Conservation (phyloP, 2,329 filamentous ascomycete species). For the Arthrinium phaeospermum region DNA sequence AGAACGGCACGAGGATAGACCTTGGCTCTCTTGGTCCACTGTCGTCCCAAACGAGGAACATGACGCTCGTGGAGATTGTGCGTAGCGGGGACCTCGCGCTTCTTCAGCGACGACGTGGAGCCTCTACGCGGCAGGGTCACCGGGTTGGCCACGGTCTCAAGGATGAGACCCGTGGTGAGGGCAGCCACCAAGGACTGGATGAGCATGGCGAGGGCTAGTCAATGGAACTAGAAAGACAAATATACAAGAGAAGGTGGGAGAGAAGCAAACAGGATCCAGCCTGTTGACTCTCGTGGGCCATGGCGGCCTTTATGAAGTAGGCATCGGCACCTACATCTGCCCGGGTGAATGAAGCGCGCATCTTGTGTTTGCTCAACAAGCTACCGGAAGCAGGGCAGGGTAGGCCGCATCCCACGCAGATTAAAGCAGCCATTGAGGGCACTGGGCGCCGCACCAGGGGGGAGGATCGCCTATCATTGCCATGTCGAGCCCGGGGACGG, state of each 20-base stretch:
- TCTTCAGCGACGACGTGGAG: conserved; percentile 8
- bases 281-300: neutral
- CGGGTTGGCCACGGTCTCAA: conserved; percentile 29
- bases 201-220: conserved; percentile 26
- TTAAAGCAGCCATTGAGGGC: neutral
- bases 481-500: neutral
- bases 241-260: no score
- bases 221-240: no score
- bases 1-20: conserved; percentile 32
- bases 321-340: neutral
- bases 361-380: neutral
- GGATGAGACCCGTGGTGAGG: conserved; percentile 27
- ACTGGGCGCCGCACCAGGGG: neutral
- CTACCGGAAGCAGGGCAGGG: neutral
- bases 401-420: neutral
- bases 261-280: no score
- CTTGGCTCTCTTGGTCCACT: conserved; percentile 36
- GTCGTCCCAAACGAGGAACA: conserved; percentile 29
- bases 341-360: neutral
- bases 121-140: neutral
- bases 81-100: conserved; percentile 31
- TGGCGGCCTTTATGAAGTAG: neutral
- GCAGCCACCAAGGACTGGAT: conserved; percentile 27
- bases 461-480: neutral
- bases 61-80: conserved; percentile 42